Percentiles rank a stretch among this genome's conserved stretches.
phyloP scores from a whole-genome alignment of 495 filamentous ascomycete species.

The Bacidia gigantensis region DNA sequence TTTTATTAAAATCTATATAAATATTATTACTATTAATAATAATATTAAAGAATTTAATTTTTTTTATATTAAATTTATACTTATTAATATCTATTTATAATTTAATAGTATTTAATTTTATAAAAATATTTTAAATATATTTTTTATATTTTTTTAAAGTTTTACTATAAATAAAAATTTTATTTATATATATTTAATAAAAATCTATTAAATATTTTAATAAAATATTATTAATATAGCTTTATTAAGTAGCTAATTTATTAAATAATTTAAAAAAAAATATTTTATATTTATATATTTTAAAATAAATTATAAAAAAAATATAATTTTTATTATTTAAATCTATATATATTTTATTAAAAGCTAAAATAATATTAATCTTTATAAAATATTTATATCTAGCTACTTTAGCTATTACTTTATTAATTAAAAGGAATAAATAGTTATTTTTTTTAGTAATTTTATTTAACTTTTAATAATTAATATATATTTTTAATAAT shows the following conservation, averaged over 20 bases:
- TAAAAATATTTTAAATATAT: background rate
- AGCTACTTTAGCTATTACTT: too few relatives aligned
- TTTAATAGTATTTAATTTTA: too few relatives aligned
- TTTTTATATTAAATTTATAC: too few relatives aligned
- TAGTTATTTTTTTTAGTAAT: background rate
- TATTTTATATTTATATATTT: background rate
- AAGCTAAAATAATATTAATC: too few relatives aligned
- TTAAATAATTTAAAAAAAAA: too few relatives aligned
- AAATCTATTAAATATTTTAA: background rate
- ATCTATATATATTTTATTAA: background rate
- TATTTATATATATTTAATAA: background rate
- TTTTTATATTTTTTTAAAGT: background rate
- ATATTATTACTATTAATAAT: too few relatives aligned
- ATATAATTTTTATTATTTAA: background rate
- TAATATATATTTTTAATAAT: background rate
- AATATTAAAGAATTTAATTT: too few relatives aligned
- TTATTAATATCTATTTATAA: too few relatives aligned
- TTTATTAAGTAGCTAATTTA: background rate
- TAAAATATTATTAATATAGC: slow-evolving; percentile 1
- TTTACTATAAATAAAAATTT: slow-evolving; percentile 1
- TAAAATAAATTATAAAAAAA: background rate
- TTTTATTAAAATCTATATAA: too few relatives aligned
- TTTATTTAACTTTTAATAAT: background rate
- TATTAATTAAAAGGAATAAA: too few relatives aligned
- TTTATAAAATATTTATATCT: too few relatives aligned